A percentile compares a stretch with the other conserved stretches of the same genome.
These are phyloP conservation scores for Beta lomatogona DNA, from an alignment of 179 eudicot genomes.

Conservation along the genomic window DNA sequence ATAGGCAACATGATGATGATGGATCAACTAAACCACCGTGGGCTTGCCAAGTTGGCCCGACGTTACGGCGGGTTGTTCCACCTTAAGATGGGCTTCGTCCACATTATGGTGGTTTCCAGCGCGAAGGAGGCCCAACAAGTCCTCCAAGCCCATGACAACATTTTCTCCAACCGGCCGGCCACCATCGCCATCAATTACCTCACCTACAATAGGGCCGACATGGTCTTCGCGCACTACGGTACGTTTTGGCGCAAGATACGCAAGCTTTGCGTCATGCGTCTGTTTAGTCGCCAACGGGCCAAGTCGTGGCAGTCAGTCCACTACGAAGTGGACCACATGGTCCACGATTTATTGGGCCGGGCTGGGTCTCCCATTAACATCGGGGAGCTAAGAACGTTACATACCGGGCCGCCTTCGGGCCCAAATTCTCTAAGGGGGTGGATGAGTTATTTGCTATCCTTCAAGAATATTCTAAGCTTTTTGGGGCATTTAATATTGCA, in stretches of 20 bases:
- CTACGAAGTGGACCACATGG: conserved; percentile 56
- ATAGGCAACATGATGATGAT: conserved; percentile 76
- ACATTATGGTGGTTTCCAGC: conserved; percentile 55
- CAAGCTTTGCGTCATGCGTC: conserved; percentile 82
- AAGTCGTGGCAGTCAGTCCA: conserved; percentile 91
- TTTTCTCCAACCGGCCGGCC: conserved; percentile 75
- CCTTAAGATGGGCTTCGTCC: conserved; percentile 59
- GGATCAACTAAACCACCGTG: conserved; percentile 74
- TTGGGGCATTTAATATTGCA: conserved; percentile 75
- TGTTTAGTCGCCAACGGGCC: conserved; percentile 77
- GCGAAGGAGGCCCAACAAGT: conserved; percentile 67
- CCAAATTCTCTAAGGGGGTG: conserved; percentile 57
- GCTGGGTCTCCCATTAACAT: conserved; percentile 51
- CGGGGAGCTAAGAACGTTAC: conserved; percentile 63
- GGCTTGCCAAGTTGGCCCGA: conserved; percentile 48
- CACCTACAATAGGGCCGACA: conserved; percentile 72
- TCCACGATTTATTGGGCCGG: conserved; percentile 34
- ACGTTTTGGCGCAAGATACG: conserved; percentile 97
- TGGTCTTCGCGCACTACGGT: conserved; percentile 90
- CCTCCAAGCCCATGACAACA: conserved; percentile 74
- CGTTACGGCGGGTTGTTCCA: conserved; percentile 61
- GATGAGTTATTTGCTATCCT: conserved; percentile 68
- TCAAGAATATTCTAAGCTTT: conserved; percentile 75
- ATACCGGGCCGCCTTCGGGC: conserved; percentile 87
- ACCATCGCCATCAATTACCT: conserved; percentile 71